Conservation (phyloP, 176 grass and related monocot species). For the Calamus simplicifolius region DNA sequence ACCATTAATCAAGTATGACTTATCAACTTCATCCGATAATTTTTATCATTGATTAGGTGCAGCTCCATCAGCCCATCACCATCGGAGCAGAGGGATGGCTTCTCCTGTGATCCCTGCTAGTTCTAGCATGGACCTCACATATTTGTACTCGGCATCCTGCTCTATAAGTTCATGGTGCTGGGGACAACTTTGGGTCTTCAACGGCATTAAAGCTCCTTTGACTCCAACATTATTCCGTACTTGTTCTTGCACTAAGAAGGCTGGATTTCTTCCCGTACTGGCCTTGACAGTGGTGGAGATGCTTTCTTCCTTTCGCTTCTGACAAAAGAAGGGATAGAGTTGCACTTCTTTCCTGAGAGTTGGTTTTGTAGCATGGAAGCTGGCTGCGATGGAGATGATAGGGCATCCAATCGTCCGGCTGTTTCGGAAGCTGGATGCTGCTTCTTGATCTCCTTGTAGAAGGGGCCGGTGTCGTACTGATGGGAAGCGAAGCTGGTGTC, state of each 20-base stretch:
- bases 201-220: background rate
- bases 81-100: background rate
- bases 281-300: too few relatives aligned
- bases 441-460: conserved; percentile 73
- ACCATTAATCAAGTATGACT: too few relatives aligned
- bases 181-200: background rate
- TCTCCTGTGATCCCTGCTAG: conserved; percentile 35
- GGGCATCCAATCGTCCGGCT: too few relatives aligned
- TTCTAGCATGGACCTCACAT: conserved; percentile 44
- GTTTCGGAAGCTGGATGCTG: background rate
- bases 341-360: background rate
- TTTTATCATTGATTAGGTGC: too few relatives aligned
- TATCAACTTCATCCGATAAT: too few relatives aligned
- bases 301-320: too few relatives aligned
- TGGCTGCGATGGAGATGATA: background rate
- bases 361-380: background rate
- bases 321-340: too few relatives aligned
- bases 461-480: conserved; percentile 89
- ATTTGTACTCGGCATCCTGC: conserved; percentile 56
- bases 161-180: conserved; percentile 6
- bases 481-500: conserved; percentile 82
- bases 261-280: too few relatives aligned
- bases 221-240: conserved; percentile 2
- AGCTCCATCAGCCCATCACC: too few relatives aligned
- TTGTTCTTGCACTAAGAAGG: too few relatives aligned